Base-by-base conservation (phyloP, 352 stramenopile genomes). In the Globisporangium okanoganense region DNA sequence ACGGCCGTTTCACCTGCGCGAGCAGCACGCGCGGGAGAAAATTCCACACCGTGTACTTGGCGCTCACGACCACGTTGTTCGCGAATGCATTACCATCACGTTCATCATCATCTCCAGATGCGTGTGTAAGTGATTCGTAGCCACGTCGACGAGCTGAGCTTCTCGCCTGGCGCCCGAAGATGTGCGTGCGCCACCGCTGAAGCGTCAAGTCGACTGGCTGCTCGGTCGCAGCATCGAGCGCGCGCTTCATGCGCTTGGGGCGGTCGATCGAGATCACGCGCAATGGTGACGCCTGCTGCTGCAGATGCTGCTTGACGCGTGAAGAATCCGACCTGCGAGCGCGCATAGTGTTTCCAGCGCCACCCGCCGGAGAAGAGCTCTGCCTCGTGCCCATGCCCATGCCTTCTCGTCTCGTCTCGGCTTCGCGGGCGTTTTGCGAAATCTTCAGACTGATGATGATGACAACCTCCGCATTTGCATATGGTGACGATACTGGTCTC, bases 21-120 rank as follows among this genome's bases (percentile, higher is more conserved):
- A 88, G 59, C 24, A 96, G 65, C 55, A 92, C 82, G 41, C 81
- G 76, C 47, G 81, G 81, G 9, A 66, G 62, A 57, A 96, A 96
- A 65, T 90, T 94, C 75, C 72, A 88, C 13, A 73, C 35, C 31
- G 62, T 94, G 65, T 96, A 96, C 71, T 94, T 94, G 60, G 87
- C 81, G 29, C 76, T 94, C 35, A 88, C 71, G 14, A 96, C 80
- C 31, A 87, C 69, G 56, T 95, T 94, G 58, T 58, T 75, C 10
- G 69, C 69, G 49, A 92, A 90, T 13, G 33, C n/a, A 5, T 61
- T 56, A 13, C 52, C 54, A 12, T 57, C 58, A 13, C 67, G 64
- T 33, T 68, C 50, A 9, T 38, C 61, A 4, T 13, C 33, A n/a
- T 49, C 27, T 3, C n/a, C 44, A 24, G 0, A 6, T 7, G 12